Evolutionary conservation across 345 rosid genomes (phyloP), one percentile per base, ranked within the genome.

Genomic region (Bruguiera sexangula): DNA sequence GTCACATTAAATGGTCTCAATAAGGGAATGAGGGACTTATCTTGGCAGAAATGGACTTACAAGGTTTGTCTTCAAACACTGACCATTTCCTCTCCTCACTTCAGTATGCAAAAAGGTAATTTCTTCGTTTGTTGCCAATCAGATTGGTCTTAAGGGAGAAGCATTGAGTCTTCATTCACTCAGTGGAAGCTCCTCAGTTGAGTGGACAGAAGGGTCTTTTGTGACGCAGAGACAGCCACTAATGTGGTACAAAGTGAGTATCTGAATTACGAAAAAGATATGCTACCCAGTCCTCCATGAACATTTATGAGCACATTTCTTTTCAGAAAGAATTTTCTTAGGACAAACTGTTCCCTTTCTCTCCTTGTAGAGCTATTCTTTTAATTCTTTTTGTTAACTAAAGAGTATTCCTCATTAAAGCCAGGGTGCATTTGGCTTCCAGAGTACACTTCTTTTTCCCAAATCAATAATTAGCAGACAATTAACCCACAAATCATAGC

Each of bases 31-130:
- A 85, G 89, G 73, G 99, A 96, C 78, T 74, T 96, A 65, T 85
- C 99, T 27, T 89, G 98, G 98, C 97, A 92, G 84, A 92, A 92
- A 72, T 96, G 99, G 99, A 75, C 94, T 53, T 96, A 96, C 79
- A 90, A 92, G 96, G 99, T 95, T 74, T 71, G 73, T 69, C 43
- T 64, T 69, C 68, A 27, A 52, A 21, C 43, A 30, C 30, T 60
- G 43, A 22, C 62, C 13, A 7, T 60, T n/a, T 22, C 8, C 27
- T 65, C 22, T 20, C 15, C 15, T 58, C 56, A 1, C 43, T 34
- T 70, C 52, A 11, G 26, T 27, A 22, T 66, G 36, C 62, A 34
- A 60, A 39, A 30, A 7, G 53, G 36, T 71, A 24, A 70, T 58
- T 48, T 15, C 36, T 39, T 67, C 52, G 37, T 62, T 24, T 66